Base-by-base conservation (phyloP, 352 stramenopile species). In the Globisporangium iwayamae region DNA sequence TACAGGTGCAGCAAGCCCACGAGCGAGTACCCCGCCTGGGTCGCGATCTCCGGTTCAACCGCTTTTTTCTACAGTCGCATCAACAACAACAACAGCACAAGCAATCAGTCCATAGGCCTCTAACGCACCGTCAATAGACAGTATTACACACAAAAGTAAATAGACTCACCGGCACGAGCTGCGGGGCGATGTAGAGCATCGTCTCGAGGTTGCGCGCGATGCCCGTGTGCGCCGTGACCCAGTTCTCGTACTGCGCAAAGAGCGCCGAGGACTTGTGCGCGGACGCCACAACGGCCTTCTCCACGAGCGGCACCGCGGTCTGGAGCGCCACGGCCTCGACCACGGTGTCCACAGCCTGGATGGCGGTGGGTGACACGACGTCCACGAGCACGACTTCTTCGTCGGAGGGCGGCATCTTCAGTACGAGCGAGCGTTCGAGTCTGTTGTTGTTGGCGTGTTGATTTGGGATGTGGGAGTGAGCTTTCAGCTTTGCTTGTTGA, bases 161-260 rank as follows among this genome's bases (percentile, higher is more conserved):
- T 14, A 3, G 8, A 74, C 76, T 67, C 65, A 87, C 81, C 47
- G 86, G 86, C 4, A 93, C 80, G 47, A 95, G 67, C 71, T 93
- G 85, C 28, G 84, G 86, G 22, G 76, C 81, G 52, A 95, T 74
- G 59, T 92, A 93, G 18, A 95, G 57, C 48, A 85, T 78, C 9
- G 79, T 93, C 70, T 95, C 84, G 3, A 93, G 59, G 69, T 93
- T 89, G 57, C 86, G 83, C 14, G 84, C 86, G 46, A 90, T 56
- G 7, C 73, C 73, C 38, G 83, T 66, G 68, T 92, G 72, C 55
- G 58, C 77, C 7, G 72, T 63, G 50, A 93, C 84, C 83, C 83
- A 95, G 38, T 64, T 56, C 45, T 93, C 81, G 70, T 95, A 95
- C 9, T 69, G 58, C 30, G 56, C 63, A 4, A 90, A 55, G 18